Base-by-base conservation (phyloP, 108 stramenopile genomes). In the Schizochytrium sp. region DNA sequence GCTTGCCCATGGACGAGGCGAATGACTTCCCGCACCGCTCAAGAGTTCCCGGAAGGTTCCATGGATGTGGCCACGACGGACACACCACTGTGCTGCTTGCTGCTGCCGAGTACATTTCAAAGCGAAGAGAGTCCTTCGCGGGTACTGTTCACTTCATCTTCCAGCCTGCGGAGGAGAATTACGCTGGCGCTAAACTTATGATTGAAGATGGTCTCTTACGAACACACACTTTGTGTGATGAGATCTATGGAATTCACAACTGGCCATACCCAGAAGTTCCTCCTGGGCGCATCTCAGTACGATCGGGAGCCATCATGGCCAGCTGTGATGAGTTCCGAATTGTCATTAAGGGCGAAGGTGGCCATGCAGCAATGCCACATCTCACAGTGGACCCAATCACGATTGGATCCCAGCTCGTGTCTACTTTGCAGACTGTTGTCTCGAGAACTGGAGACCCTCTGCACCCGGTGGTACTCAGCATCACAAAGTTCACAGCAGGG, bases 11-110 rank as follows among this genome's bases (percentile, higher is more conserved):
- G 88, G 40, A 90, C 12, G 98, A 98, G 83, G 72, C 87, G 19
- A 95, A 95, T 10, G 61, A 90, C 59, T 73, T 89, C 2, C 88
- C 46, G 7, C 97, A 95, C 88, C 93, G 89, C 61, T 94, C 93
- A 3, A 61, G 61, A 49, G 93, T 91, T 15, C 61, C 89, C 44
- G 96, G 96, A 2, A 89, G 89, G 49, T 97, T 98, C 97, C 98
- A 98, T 89, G 98, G 97, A 3, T 98, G 98, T 90, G 98, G 98
- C 17, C 98, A 98, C 89, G 98, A 98, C 88, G 96, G 95, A 7
- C 98, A 98, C 87, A 96, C 95, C 61, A 93, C 96, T 42, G 95
- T 96, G 95, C 90, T 98, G 3, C 87, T 98, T 89, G 96, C 95
- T 50, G 96, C 98, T 7, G 95, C 95, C 2, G 88, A 92, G 38